Evolutionary conservation across 169 alveolate genomes (phyloP).

Genomic region (Miamiensis avidus): DNA sequence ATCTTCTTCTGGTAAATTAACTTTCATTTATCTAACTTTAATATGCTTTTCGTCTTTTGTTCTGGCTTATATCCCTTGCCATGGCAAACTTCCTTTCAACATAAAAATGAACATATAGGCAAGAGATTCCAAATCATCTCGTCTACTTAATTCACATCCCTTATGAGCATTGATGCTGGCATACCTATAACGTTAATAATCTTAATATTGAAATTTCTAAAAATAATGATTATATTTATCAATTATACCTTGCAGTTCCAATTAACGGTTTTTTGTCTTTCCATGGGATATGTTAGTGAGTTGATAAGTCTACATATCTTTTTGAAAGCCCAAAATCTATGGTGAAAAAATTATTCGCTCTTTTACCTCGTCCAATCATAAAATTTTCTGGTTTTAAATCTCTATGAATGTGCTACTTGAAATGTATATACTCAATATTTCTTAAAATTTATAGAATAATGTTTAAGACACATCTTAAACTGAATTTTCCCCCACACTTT

Average conservation of each 20-base stretch:
- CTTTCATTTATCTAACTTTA: conserved; percentile 97
- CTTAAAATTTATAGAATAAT: conserved; percentile 62
- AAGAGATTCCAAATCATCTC: conserved; percentile 99
- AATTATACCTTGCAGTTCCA: conserved; percentile 35
- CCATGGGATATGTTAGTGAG: conserved; percentile 95
- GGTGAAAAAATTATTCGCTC: conserved; percentile 60
- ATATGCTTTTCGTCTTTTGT: conserved; percentile 96
- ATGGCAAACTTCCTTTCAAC: conserved; percentile 97
- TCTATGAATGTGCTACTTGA: conserved; percentile 68
- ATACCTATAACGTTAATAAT: conserved; percentile 18
- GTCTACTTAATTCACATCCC: conserved; percentile 78
- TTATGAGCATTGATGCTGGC: conserved; percentile 63
- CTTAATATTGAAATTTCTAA: background rate
- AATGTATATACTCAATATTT: conserved; percentile 69
- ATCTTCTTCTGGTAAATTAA: conserved; percentile 94
- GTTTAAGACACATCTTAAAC: conserved; percentile 51
- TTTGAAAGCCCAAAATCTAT: conserved; percentile 84
- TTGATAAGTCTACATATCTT: conserved; percentile 91
- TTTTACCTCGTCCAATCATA: conserved; percentile 67
- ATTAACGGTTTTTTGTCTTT: conserved; percentile 55
- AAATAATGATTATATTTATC: background rate
- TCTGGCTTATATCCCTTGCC: conserved; percentile 97
- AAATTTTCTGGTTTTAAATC: conserved; percentile 86
- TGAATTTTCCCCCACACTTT: conserved; percentile 53
- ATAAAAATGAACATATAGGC: conserved; percentile 97